Evolutionary conservation across 1,284 basidiomycete genomes (phyloP).

Genomic region (Melampsora abietis-canadensis): DNA sequence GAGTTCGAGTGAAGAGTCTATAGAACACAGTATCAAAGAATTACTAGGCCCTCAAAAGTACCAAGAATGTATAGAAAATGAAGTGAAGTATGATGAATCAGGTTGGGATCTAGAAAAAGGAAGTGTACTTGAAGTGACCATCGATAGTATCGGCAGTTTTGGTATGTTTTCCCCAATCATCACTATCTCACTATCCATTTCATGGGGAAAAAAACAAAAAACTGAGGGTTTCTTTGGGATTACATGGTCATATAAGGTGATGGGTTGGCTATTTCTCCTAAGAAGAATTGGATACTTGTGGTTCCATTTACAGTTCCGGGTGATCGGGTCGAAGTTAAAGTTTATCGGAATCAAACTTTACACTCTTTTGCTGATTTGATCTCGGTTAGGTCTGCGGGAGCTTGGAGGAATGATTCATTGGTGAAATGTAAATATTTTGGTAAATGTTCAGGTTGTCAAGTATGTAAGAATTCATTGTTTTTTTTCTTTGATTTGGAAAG

Average conservation of each 20-base stretch:
- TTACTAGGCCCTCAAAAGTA: background rate
- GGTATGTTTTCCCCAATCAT: too few species aligned
- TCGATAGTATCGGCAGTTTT: conserved; percentile 21
- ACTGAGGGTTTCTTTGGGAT: too few species aligned
- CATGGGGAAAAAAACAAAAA: too few species aligned
- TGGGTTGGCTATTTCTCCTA: conserved; percentile 30
- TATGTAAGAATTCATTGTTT: conserved; percentile 28
- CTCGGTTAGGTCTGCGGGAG: conserved; percentile 63
- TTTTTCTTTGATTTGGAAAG: too few species aligned
- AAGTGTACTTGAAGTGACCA: background rate
- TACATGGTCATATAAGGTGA: conserved; percentile 8
- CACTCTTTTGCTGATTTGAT: conserved; percentile 75
- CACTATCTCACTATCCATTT: too few species aligned
- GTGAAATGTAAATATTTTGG: conserved; percentile 83
- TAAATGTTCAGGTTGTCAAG: conserved; percentile 59
- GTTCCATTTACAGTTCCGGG: conserved; percentile 78
- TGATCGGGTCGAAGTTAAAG: conserved; percentile 68
- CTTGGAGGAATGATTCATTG: conserved; percentile 50
- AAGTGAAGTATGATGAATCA: background rate
- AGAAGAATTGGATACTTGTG: conserved; percentile 69
- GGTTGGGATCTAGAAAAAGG: conserved; percentile 2
- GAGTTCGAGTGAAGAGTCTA: background rate
- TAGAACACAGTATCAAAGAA: background rate
- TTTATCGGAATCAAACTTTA: conserved; percentile 63
- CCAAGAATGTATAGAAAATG: background rate